Evolutionary conservation across 306 rosid species (phyloP).

Genomic region (Casuarina cunninghamiana): DNA sequence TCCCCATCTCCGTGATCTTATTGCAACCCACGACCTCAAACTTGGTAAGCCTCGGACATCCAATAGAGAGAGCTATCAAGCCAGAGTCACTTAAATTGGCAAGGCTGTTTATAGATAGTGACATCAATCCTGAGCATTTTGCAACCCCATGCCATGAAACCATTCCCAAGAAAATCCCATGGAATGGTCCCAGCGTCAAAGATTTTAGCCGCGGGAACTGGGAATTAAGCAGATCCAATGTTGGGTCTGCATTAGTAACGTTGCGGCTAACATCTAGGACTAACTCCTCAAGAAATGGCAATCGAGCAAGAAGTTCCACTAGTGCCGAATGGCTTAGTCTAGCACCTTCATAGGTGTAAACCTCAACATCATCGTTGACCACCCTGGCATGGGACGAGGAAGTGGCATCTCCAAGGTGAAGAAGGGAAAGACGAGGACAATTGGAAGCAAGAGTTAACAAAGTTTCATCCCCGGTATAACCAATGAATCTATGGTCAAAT

Average conservation of each 20-base stretch:
- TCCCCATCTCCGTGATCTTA: conserved; percentile 5
- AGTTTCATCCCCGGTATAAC: conserved; percentile 11
- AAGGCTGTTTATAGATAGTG: not conserved
- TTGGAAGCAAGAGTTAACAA: not conserved
- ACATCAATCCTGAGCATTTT: not conserved
- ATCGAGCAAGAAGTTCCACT: not conserved
- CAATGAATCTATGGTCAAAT: conserved; percentile 7
- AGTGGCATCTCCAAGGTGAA: conserved; percentile 5
- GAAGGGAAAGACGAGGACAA: conserved; percentile 10
- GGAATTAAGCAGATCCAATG: not conserved
- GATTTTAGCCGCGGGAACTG: not conserved
- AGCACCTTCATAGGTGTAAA: not conserved
- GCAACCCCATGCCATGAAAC: conserved; percentile 1
- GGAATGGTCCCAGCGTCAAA: conserved; percentile 6
- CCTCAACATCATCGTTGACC: not conserved
- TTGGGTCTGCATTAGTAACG: not conserved
- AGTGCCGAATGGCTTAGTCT: not conserved
- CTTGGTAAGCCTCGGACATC: conserved; percentile 4
- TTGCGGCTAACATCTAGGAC: conserved; percentile 10
- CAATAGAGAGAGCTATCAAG: conserved; percentile 6
- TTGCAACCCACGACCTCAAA: conserved; percentile 12
- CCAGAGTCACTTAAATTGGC: conserved; percentile 5
- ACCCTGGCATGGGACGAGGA: not conserved
- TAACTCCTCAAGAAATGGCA: conserved; percentile 17
- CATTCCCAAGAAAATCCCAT: not conserved